Evolutionary conservation across 2,329 filamentous ascomycete species (phyloP).

Genomic region (Ceratocystis alfenasii): DNA sequence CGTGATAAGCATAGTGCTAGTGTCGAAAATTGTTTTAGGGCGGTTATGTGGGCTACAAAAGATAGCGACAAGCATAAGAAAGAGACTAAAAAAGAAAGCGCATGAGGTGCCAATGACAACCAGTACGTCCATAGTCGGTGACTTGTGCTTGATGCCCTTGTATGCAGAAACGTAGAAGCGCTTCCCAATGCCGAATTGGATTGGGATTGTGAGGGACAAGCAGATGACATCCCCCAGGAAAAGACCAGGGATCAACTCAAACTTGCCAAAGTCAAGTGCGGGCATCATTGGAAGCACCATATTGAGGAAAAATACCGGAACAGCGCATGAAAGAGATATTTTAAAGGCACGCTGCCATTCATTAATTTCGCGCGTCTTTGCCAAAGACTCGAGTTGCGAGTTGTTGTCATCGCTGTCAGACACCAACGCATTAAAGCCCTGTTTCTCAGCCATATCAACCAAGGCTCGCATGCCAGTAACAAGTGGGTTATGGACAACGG

Average conservation of each 20-base stretch:
- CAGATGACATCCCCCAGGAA: slow-evolving; percentile 83
- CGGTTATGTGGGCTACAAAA: slow-evolving; percentile 61
- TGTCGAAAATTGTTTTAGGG: slow-evolving; percentile 88
- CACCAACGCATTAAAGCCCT: slow-evolving; percentile 78
- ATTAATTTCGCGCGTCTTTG: slow-evolving; percentile 91
- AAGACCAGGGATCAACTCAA: slow-evolving; percentile 58
- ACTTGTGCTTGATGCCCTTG: slow-evolving; percentile 79
- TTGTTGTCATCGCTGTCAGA: slow-evolving; percentile 92
- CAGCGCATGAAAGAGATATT: slow-evolving; percentile 64
- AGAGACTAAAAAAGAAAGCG: slow-evolving; percentile 89
- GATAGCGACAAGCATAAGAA: slow-evolving; percentile 75
- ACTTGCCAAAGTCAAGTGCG: slow-evolving; percentile 60
- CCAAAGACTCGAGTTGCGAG: slow-evolving; percentile 85
- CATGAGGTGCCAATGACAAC: slow-evolving; percentile 88
- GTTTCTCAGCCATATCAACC: slow-evolving; percentile 69
- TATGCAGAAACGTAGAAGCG: slow-evolving; percentile 91
- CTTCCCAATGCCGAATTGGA: slow-evolving; percentile 92
- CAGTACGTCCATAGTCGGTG: slow-evolving; percentile 95
- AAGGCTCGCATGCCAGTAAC: slow-evolving; percentile 68
- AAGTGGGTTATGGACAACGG: slow-evolving; percentile 58
- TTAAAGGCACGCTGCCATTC: slow-evolving; percentile 80
- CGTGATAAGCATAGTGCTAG: slow-evolving; percentile 94
- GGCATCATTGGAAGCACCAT: slow-evolving; percentile 91
- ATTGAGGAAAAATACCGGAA: slow-evolving; percentile 83
- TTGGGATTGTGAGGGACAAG: slow-evolving; percentile 71